These are phyloP conservation scores for Fistulifera solaris DNA, from an alignment of 108 stramenopile genomes.

Conservation along the genomic window DNA sequence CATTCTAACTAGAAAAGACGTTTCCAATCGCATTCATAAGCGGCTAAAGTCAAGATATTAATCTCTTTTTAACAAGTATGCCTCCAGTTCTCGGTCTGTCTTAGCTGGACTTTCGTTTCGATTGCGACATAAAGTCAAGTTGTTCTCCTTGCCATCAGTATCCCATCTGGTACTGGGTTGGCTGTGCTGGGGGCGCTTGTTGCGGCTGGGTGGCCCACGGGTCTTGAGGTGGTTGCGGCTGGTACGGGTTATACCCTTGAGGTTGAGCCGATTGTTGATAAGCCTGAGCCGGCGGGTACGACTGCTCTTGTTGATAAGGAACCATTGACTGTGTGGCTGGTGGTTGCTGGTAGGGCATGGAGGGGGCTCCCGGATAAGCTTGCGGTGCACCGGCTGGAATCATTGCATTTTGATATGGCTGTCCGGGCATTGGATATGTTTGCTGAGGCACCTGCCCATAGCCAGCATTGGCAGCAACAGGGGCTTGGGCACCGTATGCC, in stretches of 20 bases:
- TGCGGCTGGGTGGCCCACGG: background rate
- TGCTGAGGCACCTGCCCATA: background rate
- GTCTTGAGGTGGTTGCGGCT: constrained; percentile 3
- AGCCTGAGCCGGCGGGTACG: background rate
- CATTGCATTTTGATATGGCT: background rate
- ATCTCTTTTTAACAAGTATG: too few species aligned
- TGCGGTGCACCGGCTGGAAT: constrained; percentile 8
- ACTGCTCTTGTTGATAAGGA: constrained; percentile 5
- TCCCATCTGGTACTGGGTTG: constrained; percentile 1
- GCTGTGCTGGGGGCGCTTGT: background rate
- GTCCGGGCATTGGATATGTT: background rate
- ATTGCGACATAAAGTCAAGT: too few species aligned
- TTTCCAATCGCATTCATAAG: background rate
- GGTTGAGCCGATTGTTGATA: constrained; percentile 12
- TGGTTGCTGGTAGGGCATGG: constrained; percentile 7
- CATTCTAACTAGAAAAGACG: too few species aligned
- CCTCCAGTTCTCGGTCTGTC: too few species aligned
- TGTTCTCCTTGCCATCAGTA: background rate
- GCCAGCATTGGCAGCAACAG: background rate
- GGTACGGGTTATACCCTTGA: constrained; percentile 6
- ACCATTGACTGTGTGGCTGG: constrained; percentile 6
- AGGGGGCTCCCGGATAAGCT: constrained; percentile 13
- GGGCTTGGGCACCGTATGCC: background rate
- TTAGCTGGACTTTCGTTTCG: too few species aligned
- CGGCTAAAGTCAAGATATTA: background rate